Evolutionary conservation across 805 yeast species (phyloP).

Genomic region (Wickerhamiella nectarea): DNA sequence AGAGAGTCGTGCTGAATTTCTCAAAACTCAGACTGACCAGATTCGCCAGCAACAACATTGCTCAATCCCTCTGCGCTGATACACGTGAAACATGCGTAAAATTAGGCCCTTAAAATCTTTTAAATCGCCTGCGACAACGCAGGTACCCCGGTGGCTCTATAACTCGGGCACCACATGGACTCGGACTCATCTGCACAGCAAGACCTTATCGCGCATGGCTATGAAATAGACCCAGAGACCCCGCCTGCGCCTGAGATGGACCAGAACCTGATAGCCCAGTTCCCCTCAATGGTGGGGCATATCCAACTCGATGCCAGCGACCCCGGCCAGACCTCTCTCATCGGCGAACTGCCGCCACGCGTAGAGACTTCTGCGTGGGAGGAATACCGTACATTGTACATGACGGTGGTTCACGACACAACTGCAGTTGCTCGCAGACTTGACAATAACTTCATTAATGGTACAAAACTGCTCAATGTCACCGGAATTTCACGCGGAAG

Average conservation of each 20-base stretch:
- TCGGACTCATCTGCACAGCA: not conserved
- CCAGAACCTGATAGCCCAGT: not conserved
- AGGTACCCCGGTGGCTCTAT: not conserved
- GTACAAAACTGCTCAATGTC: slow-evolving; percentile 20
- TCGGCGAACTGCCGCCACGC: not conserved
- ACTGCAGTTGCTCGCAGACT: slow-evolving; percentile 16
- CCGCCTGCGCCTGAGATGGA: not conserved
- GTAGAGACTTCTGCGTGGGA: slow-evolving; percentile 18
- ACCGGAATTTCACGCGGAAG: slow-evolving; percentile 19
- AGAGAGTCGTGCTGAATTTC: too few relatives aligned
- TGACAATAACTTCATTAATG: slow-evolving; percentile 22
- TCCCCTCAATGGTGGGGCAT: slow-evolving; percentile 1
- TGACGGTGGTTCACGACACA: slow-evolving; percentile 14
- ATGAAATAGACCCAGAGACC: not conserved
- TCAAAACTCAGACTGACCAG: too few relatives aligned
- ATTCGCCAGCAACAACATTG: not conserved
- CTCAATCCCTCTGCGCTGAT: not conserved
- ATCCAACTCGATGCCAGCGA: not conserved
- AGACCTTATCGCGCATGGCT: not conserved
- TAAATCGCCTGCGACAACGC: not conserved
- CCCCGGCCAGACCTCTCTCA: slow-evolving; percentile 3
- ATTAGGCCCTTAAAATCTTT: not conserved
- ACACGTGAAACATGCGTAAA: not conserved
- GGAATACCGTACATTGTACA: slow-evolving; percentile 17
- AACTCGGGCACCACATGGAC: not conserved